These are phyloP conservation scores for Brasilioporus rufonigricans DNA, from an alignment of 768 basidiomycete species.

Conservation along the genomic window DNA sequence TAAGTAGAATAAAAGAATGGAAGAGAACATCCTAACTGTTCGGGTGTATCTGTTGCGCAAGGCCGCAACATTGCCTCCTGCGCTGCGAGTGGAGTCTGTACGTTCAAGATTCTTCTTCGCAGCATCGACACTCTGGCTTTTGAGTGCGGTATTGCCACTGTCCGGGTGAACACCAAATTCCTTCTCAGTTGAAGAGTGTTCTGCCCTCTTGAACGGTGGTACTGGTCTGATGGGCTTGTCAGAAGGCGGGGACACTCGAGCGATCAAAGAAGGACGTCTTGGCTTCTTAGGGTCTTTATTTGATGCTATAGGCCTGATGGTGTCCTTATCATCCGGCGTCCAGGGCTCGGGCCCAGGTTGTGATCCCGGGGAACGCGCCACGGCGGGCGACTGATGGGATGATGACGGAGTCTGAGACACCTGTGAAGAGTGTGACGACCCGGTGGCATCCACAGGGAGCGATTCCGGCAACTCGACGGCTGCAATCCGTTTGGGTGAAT, in stretches of 20 bases:
- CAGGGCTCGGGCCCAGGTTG: neutral
- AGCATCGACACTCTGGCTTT: slow-evolving; percentile 32
- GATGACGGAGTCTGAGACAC: slow-evolving; percentile 1
- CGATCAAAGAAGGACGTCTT: slow-evolving; percentile 23
- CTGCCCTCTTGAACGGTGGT: slow-evolving; percentile 22
- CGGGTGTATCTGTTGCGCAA: slow-evolving; percentile 64
- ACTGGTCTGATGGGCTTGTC: slow-evolving; percentile 17
- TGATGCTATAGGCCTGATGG: neutral
- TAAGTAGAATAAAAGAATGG: neutral
- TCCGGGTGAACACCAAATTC: slow-evolving; percentile 35
- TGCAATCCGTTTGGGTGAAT: slow-evolving; percentile 22
- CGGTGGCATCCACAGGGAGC: neutral
- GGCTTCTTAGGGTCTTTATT: slow-evolving; percentile 10
- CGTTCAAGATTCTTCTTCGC: slow-evolving; percentile 42
- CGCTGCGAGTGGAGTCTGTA: slow-evolving; percentile 52
- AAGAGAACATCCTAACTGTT: slow-evolving; percentile 40
- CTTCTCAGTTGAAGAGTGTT: slow-evolving; percentile 21
- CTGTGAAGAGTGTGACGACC: slow-evolving; percentile 7
- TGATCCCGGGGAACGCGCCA: neutral
- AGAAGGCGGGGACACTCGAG: slow-evolving; percentile 13
- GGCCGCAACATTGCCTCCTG: slow-evolving; percentile 61
- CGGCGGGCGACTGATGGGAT: slow-evolving; percentile 3
- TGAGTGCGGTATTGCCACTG: slow-evolving; percentile 13
- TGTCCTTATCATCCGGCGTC: neutral
- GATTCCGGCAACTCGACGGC: slow-evolving; percentile 4